These are phyloP conservation scores for Cladobotryum protrusum DNA, from an alignment of 2,329 filamentous ascomycete species.

Conservation along the genomic window DNA sequence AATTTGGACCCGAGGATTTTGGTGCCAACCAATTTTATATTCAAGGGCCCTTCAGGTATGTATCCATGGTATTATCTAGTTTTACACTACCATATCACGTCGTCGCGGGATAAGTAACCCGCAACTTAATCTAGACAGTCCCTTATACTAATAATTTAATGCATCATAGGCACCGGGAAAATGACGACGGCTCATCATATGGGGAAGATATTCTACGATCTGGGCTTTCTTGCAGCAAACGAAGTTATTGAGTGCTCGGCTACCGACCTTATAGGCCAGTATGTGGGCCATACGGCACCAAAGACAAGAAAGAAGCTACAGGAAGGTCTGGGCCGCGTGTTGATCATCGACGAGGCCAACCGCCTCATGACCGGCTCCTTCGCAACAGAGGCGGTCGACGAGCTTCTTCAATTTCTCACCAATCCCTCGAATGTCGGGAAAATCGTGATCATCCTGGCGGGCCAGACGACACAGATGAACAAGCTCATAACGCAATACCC, in stretches of 20 bases:
- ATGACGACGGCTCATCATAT: slow-evolving; percentile 64
- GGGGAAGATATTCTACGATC: slow-evolving; percentile 67
- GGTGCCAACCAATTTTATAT: slow-evolving; percentile 64
- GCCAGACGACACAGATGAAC: slow-evolving; percentile 5
- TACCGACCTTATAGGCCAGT: slow-evolving; percentile 61
- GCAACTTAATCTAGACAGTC: too few species aligned
- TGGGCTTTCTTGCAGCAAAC: slow-evolving; percentile 57
- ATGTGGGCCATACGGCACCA: slow-evolving; percentile 61
- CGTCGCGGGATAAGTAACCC: too few species aligned
- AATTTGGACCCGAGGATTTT: slow-evolving; percentile 49
- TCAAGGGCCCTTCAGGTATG: slow-evolving; percentile 52
- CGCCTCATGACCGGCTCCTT: slow-evolving; percentile 51
- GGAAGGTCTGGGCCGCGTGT: slow-evolving; percentile 57
- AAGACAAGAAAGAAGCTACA: slow-evolving; percentile 56
- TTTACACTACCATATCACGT: too few species aligned
- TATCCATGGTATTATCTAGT: not conserved
- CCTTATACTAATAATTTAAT: too few species aligned
- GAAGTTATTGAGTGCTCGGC: slow-evolving; percentile 63
- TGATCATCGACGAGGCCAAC: slow-evolving; percentile 69
- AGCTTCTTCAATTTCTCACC: slow-evolving; percentile 38
- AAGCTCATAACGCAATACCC: not conserved
- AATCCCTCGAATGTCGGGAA: slow-evolving; percentile 5
- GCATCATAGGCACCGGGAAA: slow-evolving; percentile 61
- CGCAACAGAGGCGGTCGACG: slow-evolving; percentile 48
- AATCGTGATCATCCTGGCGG: slow-evolving; percentile 10